Evolutionary conservation across 768 basidiomycete species (phyloP), one percentile per base, ranked within the genome.

Genomic region (Auriscalpium orientale): DNA sequence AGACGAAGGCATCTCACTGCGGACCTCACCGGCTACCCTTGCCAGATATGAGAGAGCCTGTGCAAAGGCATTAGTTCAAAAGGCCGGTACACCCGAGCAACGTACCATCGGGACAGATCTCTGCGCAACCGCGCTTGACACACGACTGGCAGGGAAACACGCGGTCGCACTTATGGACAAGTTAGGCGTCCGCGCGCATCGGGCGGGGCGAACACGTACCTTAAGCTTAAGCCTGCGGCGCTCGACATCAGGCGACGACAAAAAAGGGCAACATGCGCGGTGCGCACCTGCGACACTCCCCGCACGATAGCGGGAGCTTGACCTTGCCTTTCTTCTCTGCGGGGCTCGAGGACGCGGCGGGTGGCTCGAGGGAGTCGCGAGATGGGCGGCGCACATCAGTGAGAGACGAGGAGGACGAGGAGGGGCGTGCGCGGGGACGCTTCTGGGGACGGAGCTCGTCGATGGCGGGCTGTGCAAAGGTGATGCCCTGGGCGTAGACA

Each of bases 101-200:
- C 54, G 47, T 36, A 58, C 57, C 57, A 28, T 55, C 48, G 38
- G 57, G 57, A 46, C 57, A 58, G 8, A 58, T 55, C 20, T 57
- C 60, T 18, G 55, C 60, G 44, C 60, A 56, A 12, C 60, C 60
- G 38, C 58, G 55, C 49, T 62, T 62, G 22, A 58, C 52, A 45
- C 60, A 62, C 3, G 58, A 56, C 28, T 59, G 54, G 46, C 60
- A 62, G 16, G 60, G 60, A 48, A 62, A 62, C 9, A 56, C 37
- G 36, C 55, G 50, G 40, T 56, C 60, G 44, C 58, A 62, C 49
- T 56, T 56, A 33, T 11, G 33, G 10, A 46, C 7, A 7, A 40
- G 43, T 22, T 28, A 40, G n/a, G 9, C 48, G 3, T 7, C 21
- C 43, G 21, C 13, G 8, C 49, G 12, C 20, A 8, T 16, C 18